Conservation (phyloP, 2,329 filamentous ascomycete genomes). For the Hawksworthiomyces lignivorus region DNA sequence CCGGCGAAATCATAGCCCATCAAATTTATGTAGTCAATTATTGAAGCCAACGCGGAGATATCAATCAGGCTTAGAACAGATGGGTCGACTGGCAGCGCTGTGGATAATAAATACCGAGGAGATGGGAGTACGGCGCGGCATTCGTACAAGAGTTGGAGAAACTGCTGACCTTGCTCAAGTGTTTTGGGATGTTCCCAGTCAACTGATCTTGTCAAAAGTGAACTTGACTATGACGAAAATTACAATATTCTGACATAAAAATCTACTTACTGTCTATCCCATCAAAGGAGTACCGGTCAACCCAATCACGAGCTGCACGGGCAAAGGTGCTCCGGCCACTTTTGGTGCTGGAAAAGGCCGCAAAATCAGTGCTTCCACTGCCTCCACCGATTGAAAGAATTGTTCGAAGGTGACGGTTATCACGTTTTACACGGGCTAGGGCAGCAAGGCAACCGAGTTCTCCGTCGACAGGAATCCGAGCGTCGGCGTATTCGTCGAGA, state of each 20-base stretch:
- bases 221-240: no score
- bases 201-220: no score
- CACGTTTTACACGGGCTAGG: conserved; percentile 48
- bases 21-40: conserved; percentile 57
- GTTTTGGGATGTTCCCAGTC: conserved; percentile 61
- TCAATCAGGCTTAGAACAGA: conserved; percentile 56
- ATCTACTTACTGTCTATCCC: conserved; percentile 57
- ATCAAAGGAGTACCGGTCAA: conserved; percentile 51
- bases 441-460: conserved; percentile 52
- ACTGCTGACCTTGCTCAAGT: conserved; percentile 46
- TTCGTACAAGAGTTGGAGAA: conserved; percentile 46
- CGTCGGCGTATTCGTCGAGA: conserved; percentile 58
- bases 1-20: conserved; percentile 65
- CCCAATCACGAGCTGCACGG: conserved; percentile 42
- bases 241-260: no score
- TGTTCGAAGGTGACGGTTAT: conserved; percentile 48
- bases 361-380: conserved; percentile 53
- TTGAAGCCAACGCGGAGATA: conserved; percentile 38
- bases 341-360: conserved; percentile 43
- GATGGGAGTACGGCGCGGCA: conserved; percentile 47
- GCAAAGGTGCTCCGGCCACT: conserved; percentile 46
- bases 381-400: conserved; percentile 61
- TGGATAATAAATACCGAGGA: conserved; percentile 45
- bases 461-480: conserved; percentile 52
- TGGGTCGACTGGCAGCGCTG: conserved; percentile 54